Conservation (phyloP, 768 basidiomycete genomes). For the Suillus ampliporus region DNA sequence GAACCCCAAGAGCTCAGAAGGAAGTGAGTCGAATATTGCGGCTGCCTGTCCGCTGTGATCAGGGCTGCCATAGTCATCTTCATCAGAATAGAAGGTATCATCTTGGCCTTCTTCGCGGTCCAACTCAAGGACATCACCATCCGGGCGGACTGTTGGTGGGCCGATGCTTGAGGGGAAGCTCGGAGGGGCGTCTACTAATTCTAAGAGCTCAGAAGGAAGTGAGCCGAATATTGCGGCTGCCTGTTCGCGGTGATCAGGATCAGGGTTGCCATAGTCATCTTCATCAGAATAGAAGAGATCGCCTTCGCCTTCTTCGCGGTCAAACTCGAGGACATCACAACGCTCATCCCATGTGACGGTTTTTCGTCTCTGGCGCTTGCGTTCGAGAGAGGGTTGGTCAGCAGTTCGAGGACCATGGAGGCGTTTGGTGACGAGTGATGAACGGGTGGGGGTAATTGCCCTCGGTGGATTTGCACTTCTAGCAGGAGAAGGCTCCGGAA, state of each 20-base stretch:
- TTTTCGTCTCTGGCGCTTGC: conserved; percentile 64
- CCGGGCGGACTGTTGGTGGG: neutral
- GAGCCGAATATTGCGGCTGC: conserved; percentile 22
- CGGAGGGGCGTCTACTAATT: conserved; percentile 69
- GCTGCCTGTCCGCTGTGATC: conserved; percentile 14
- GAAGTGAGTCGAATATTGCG: conserved; percentile 38
- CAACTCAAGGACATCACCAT: conserved; percentile 83
- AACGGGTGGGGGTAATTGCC: conserved; percentile 48
- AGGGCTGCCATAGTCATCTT: conserved; percentile 31
- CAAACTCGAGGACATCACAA: conserved; percentile 85
- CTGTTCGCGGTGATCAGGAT: conserved; percentile 18
- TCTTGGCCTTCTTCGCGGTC: conserved; percentile 63
- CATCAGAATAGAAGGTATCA: conserved; percentile 51
- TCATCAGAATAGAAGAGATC: conserved; percentile 52
- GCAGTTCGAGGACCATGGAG: conserved; percentile 78
- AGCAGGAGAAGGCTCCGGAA: conserved; percentile 47
- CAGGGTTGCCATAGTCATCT: conserved; percentile 31
- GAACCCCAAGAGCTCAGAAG: conserved; percentile 56
- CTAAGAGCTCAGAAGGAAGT: conserved; percentile 56
- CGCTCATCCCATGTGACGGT: conserved; percentile 82
- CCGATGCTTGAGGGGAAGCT: conserved; percentile 58
- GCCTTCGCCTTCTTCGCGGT: conserved; percentile 60
- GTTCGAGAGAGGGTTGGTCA: conserved; percentile 36
- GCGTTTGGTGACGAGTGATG: conserved; percentile 72
- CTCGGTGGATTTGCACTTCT: conserved; percentile 21